phyloP scores from a whole-genome alignment of 352 stramenopile genomes.

The Pseudoperonospora humuli region DNA sequence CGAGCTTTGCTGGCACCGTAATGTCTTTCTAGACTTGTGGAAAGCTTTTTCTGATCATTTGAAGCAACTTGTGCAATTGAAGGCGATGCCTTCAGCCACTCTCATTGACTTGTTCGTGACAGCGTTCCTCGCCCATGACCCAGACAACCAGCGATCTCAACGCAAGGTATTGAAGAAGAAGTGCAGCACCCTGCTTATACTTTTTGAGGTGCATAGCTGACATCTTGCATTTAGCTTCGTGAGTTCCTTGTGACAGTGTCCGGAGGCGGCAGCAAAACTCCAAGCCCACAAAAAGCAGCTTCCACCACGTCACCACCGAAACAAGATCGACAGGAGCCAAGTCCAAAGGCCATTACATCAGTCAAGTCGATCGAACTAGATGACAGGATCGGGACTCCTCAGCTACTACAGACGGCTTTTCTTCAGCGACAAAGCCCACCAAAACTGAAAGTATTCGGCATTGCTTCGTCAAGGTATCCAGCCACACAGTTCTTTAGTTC shows the following conservation, averaged over 20 bases:
- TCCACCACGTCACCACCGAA: too few relatives aligned
- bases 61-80: constrained; percentile 43
- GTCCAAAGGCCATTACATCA: too few relatives aligned
- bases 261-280: constrained; percentile 18
- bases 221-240: constrained; percentile 31
- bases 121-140: constrained; percentile 51
- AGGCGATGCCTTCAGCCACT: constrained; percentile 26
- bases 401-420: constrained; percentile 55
- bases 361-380: constrained; percentile 5
- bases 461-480: constrained; percentile 37
- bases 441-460: constrained; percentile 46
- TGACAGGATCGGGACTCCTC: constrained; percentile 27
- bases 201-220: too few relatives aligned
- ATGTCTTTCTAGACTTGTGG: constrained; percentile 44
- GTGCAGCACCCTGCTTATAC: too few relatives aligned
- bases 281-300: constrained; percentile 18
- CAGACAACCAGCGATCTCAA: constrained; percentile 48
- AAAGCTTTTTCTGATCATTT: constrained; percentile 50
- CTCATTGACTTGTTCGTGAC: constrained; percentile 42
- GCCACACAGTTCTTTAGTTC: neutral
- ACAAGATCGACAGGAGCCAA: too few relatives aligned
- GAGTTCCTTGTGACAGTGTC: constrained; percentile 51
- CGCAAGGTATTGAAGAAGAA: constrained; percentile 46
- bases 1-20: neutral
- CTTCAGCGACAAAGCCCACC: constrained; percentile 45